Conservation (phyloP, 306 rosid genomes). For the Cucurbita pepo region DNA sequence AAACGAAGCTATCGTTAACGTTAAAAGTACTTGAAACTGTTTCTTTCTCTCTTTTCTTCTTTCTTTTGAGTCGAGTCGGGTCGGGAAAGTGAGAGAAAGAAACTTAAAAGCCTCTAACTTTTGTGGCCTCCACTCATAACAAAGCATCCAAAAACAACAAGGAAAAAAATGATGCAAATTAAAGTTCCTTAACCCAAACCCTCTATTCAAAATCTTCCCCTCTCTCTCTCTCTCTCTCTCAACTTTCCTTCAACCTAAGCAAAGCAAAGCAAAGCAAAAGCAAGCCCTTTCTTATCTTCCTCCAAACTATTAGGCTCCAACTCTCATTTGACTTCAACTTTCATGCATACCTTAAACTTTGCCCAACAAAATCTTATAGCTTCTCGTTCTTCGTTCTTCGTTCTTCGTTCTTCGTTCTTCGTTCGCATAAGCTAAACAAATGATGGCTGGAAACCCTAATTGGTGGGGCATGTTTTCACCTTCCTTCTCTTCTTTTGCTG, state of each 20-base stretch:
- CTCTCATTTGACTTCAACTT: background rate
- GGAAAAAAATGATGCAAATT: background rate
- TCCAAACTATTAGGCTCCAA: background rate
- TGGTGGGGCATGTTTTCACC: slow-evolving; percentile 85
- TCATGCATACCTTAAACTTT: background rate
- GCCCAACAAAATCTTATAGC: background rate
- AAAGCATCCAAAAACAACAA: background rate
- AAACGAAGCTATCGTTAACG: no score
- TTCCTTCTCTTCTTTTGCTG: slow-evolving; percentile 36
- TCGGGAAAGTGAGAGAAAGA: no score
- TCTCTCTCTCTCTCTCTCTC: background rate
- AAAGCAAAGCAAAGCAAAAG: background rate
- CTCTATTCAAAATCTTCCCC: background rate
- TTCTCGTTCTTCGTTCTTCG: background rate
- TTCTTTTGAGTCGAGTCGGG: no score
- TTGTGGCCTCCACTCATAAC: background rate
- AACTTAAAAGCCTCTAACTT: background rate
- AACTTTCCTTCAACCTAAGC: background rate
- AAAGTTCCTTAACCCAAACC: background rate
- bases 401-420: background rate
- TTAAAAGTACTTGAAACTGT: no score
- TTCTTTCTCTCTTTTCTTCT: no score
- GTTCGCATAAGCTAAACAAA: slow-evolving; percentile 17
- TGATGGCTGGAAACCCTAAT: slow-evolving; percentile 93
- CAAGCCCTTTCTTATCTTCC: background rate